These are phyloP conservation scores for Tephrocybe sp. DNA, from an alignment of 768 basidiomycete genomes.

Conservation along the genomic window DNA sequence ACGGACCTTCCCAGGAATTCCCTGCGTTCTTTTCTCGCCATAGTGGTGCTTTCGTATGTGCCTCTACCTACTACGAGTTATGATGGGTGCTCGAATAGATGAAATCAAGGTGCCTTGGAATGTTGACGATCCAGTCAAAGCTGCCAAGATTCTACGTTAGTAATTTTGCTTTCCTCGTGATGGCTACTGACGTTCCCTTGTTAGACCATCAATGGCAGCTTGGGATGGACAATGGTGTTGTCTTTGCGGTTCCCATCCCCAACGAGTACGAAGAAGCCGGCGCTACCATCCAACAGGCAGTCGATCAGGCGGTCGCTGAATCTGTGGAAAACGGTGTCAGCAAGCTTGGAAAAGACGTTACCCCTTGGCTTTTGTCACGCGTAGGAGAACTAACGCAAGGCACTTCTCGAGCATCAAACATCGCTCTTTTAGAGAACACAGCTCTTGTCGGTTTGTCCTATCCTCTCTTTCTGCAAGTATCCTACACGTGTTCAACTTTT, in stretches of 20 bases:
- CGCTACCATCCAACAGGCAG: slow-evolving; percentile 65
- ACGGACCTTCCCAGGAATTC: slow-evolving; percentile 74
- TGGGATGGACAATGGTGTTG: slow-evolving; percentile 69
- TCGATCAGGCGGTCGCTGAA: slow-evolving; percentile 84
- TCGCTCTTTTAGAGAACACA: slow-evolving; percentile 88
- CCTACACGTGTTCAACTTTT: slow-evolving; percentile 1
- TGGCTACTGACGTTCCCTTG: background rate
- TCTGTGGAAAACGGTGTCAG: slow-evolving; percentile 80
- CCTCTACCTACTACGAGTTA: background rate
- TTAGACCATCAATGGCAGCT: slow-evolving; percentile 72
- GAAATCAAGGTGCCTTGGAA: slow-evolving; percentile 78
- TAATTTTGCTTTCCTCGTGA: slow-evolving; percentile 4
- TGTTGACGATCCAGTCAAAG: slow-evolving; percentile 56
- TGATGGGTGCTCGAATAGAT: background rate
- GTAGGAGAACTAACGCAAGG: slow-evolving; percentile 81
- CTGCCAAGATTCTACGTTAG: slow-evolving; percentile 77
- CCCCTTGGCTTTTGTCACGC: slow-evolving; percentile 89
- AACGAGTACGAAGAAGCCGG: slow-evolving; percentile 69
- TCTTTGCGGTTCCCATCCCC: slow-evolving; percentile 92
- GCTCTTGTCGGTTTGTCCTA: slow-evolving; percentile 72
- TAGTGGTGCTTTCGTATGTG: slow-evolving; percentile 75
- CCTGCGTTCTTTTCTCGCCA: slow-evolving; percentile 91
- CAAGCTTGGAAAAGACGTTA: slow-evolving; percentile 84
- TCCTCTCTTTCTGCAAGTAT: slow-evolving; percentile 7
- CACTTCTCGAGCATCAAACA: slow-evolving; percentile 71